phyloP scores from a whole-genome alignment of 2,329 filamentous ascomycete genomes.

The Trichoderma sp. region DNA sequence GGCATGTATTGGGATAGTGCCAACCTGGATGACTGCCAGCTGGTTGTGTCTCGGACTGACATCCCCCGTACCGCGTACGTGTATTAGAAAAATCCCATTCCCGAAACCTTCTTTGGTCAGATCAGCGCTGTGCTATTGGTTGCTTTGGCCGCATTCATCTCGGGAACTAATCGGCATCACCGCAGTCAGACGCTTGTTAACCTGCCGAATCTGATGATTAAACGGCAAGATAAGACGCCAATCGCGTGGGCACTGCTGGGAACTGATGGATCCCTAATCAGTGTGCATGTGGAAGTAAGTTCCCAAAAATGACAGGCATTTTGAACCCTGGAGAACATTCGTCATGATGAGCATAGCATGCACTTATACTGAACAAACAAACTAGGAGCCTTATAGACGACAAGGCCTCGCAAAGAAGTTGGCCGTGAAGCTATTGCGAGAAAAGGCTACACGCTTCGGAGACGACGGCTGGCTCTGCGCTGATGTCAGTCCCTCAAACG shows the following conservation, averaged over 20 bases:
- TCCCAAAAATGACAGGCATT: not conserved
- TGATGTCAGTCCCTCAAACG: constrained; percentile 64
- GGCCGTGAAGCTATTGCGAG: constrained; percentile 57
- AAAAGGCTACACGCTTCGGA: constrained; percentile 48
- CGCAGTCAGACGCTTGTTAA: constrained; percentile 44
- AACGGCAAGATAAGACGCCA: constrained; percentile 47
- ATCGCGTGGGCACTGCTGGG: constrained; percentile 68
- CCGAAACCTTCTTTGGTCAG: not conserved
- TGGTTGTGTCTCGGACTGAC: constrained; percentile 56
- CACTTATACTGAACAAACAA: not conserved
- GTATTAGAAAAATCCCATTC: not conserved
- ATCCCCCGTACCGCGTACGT: constrained; percentile 58
- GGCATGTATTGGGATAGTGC: constrained; percentile 60
- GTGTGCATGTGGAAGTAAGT: constrained; percentile 59
- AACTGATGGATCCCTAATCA: constrained; percentile 61
- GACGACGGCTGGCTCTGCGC: constrained; percentile 59
- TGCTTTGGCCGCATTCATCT: no score
- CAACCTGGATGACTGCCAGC: constrained; percentile 51
- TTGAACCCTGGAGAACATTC: not conserved
- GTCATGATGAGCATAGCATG: not conserved
- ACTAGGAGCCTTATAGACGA: constrained; percentile 56
- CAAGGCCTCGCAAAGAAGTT: constrained; percentile 64
- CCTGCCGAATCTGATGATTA: constrained; percentile 51
- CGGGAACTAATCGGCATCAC: not conserved
- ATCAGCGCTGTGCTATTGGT: not conserved